A percentile compares a stretch with the other conserved stretches of the same genome.
Evolutionary conservation across 768 basidiomycete species (phyloP).

Genomic region (Termitomyces sp.): DNA sequence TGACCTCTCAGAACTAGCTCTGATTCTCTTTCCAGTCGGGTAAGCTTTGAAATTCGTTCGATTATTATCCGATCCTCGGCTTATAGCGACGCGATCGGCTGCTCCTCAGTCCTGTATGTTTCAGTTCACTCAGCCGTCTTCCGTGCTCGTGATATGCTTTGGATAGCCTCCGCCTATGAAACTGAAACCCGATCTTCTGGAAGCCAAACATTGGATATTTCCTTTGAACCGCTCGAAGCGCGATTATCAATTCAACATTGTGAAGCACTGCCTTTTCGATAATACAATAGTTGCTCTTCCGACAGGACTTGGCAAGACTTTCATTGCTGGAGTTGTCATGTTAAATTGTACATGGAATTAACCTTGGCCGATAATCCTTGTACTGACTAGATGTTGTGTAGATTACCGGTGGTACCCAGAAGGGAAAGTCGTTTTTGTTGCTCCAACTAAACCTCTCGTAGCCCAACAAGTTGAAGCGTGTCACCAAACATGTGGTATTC

Average conservation of each 20-base stretch:
- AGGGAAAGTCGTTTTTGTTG: slow-evolving; percentile 91
- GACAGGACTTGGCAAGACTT: slow-evolving; percentile 96
- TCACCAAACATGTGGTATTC: slow-evolving; percentile 91
- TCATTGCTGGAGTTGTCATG: slow-evolving; percentile 97
- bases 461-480: slow-evolving; percentile 94
- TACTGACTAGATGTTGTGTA: slow-evolving; percentile 24
- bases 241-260: slow-evolving; percentile 94
- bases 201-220: slow-evolving; percentile 85
- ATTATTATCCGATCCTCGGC: not conserved
- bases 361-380: slow-evolving; percentile 1
- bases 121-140: not conserved
- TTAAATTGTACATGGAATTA: slow-evolving; percentile 63
- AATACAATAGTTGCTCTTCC: slow-evolving; percentile 94
- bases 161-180: slow-evolving; percentile 74
- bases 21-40: slow-evolving; percentile 40
- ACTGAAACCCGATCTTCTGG: slow-evolving; percentile 70
- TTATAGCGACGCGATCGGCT: not conserved
- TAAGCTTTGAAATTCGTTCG: slow-evolving; percentile 29
- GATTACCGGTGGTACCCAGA: slow-evolving; percentile 92
- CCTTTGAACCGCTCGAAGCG: slow-evolving; percentile 86
- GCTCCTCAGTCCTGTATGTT: slow-evolving; percentile 28
- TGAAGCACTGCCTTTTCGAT: slow-evolving; percentile 79
- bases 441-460: slow-evolving; percentile 95
- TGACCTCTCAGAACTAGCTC: not conserved
- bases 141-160: not conserved